Percentiles rank a stretch among this genome's conserved stretches.
These are phyloP conservation scores for Colletotrichum zoysiae DNA, from an alignment of 2,329 filamentous ascomycete species.

Conservation along the genomic window DNA sequence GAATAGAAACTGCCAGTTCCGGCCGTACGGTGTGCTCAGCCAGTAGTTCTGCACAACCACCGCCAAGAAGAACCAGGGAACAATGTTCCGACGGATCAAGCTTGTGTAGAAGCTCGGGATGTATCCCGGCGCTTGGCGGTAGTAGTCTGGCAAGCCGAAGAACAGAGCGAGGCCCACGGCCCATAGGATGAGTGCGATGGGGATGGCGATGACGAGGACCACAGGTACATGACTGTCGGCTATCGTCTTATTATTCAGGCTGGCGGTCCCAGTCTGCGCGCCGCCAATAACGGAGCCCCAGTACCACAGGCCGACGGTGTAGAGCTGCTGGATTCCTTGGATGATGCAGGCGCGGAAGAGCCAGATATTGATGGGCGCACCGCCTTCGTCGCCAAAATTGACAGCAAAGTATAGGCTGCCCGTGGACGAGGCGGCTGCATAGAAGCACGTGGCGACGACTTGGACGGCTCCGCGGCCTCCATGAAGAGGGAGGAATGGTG, in stretches of 20 bases:
- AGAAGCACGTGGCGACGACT: constrained; percentile 71
- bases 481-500: neutral
- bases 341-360: constrained; percentile 75
- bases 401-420: constrained; percentile 75
- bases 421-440: constrained; percentile 72
- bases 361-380: constrained; percentile 72
- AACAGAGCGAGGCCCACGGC: constrained; percentile 66
- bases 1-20: constrained; percentile 77
- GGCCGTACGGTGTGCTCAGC: constrained; percentile 73
- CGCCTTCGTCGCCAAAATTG: constrained; percentile 75
- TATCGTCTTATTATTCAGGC: neutral
- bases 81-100: constrained; percentile 69
- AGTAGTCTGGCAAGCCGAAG: constrained; percentile 74
- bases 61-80: neutral
- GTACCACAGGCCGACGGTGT: constrained; percentile 74
- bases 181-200: constrained; percentile 70
- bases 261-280: constrained; percentile 13
- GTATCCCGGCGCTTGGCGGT: constrained; percentile 72
- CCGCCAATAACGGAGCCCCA: constrained; percentile 62
- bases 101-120: constrained; percentile 76
- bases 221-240: neutral
- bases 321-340: constrained; percentile 75
- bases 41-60: constrained; percentile 68
- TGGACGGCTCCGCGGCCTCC: constrained; percentile 60
- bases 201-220: constrained; percentile 49